phyloP scores from a whole-genome alignment of 176 grass and related monocot species.

The Raddia distichophylla region DNA sequence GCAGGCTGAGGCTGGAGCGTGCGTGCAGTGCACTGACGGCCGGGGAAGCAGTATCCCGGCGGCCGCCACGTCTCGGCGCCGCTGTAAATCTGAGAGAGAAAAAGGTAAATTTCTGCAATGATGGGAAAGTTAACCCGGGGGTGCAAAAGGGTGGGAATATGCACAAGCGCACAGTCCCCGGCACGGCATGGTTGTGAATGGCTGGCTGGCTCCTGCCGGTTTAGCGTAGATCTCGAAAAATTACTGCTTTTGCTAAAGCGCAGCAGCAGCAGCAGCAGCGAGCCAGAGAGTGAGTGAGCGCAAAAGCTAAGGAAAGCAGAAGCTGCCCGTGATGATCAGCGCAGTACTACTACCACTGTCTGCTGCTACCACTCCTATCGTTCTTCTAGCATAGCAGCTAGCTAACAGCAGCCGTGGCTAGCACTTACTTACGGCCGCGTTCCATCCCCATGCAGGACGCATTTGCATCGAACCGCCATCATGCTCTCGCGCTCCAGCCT shows the following conservation, averaged over 20 bases:
- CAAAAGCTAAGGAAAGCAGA: constrained; percentile 55
- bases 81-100: constrained; percentile 52
- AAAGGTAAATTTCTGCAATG: constrained; percentile 81
- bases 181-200: neutral
- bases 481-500: neutral
- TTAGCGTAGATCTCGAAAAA: constrained; percentile 92
- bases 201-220: constrained; percentile 40
- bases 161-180: constrained; percentile 46
- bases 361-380: neutral
- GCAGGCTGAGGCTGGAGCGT: too few relatives aligned
- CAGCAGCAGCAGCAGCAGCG: constrained; percentile 5
- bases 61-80: neutral
- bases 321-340: constrained; percentile 49
- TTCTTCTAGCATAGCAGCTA: too few relatives aligned
- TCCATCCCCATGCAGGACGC: constrained; percentile 25
- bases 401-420: neutral
- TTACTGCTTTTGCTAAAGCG: constrained; percentile 69
- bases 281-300: constrained; percentile 1
- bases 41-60: neutral
- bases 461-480: neutral
- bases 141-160: constrained; percentile 58
- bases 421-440: neutral
- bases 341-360: neutral
- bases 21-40: neutral
- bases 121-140: constrained; percentile 57